Base-by-base conservation (phyloP, 1,139 yeast species). In the Blastobotrys serpentis region DNA sequence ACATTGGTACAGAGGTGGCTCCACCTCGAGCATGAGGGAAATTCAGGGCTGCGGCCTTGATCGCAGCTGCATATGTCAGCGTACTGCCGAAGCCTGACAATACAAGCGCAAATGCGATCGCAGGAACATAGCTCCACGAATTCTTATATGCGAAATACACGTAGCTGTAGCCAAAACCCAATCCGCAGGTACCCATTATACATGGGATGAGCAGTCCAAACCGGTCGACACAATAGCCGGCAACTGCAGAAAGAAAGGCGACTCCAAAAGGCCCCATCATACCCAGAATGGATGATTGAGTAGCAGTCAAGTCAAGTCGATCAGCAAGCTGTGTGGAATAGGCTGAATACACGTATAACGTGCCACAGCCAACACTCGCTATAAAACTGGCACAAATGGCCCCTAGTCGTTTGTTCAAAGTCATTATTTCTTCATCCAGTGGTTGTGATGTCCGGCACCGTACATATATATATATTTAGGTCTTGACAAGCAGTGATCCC, bases 291-390 rank as follows among this genome's bases (percentile, higher is more conserved):
- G 81, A 76, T 14, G 80, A 67, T 53, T 79, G 77, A 0, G 83
- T 74, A 6, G 80, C 84, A 1, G 79, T 64, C 50, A 80, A 73
- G 22, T 68, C 69, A 42, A 81, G 68, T 43, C 71, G 69, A 46
- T 66, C 70, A 3, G 85, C 84, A 50, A 79, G 69, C 57, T 80
- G 85, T 2, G 85, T 82, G 47, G 81, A 76, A 58, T 79, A 80
- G 2, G 82, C 79, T 18, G 81, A 77, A 61, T 77, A 80, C 43
- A 79, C 69, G 60, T 80, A 80, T 55, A 78, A 68, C 2, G 84
- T 79, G 8, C 84, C 84, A 59, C 83, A 63, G 36, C 76, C 77
- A 44, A 80, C 66, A 34, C 82, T 76, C 58, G 62, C 77, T 2
- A 56, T 41, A 36, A 58, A 58, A 48, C 56, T 46, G 38, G 55